phyloP scores from a whole-genome alignment of 2,329 filamentous ascomycete species.

The Westerdykella aurantiaca region DNA sequence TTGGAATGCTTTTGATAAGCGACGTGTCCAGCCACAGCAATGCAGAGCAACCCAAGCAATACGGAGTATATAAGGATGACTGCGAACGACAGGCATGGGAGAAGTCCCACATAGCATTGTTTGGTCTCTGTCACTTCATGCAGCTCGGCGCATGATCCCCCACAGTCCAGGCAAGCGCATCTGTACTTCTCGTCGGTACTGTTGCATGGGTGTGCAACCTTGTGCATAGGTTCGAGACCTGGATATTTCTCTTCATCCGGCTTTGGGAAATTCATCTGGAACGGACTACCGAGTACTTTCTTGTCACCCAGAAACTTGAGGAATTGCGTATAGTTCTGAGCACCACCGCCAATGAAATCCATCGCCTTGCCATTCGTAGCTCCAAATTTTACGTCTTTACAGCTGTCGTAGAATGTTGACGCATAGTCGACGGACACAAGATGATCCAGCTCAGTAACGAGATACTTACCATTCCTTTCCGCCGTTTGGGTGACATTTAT shows the following conservation, averaged over 20 bases:
- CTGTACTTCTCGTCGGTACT: conserved; percentile 78
- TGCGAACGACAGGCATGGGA: conserved; percentile 92
- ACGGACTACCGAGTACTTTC: conserved; percentile 85
- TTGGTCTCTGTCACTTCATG: conserved; percentile 65
- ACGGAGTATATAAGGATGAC: conserved; percentile 81
- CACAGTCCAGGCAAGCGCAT: conserved; percentile 92
- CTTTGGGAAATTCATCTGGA: conserved; percentile 90
- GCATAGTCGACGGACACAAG: conserved; percentile 80
- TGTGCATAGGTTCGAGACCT: conserved; percentile 65
- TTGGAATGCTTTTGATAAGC: conserved; percentile 68
- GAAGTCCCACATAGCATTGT: conserved; percentile 72
- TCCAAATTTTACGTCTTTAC: conserved; percentile 98
- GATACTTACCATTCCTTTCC: conserved; percentile 53
- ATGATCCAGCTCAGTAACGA: conserved; percentile 89
- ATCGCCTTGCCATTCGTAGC: conserved; percentile 90
- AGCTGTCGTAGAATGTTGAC: conserved; percentile 87
- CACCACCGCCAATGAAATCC: conserved; percentile 91
- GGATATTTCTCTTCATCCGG: conserved; percentile 55
- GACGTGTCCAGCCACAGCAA: conserved; percentile 65
- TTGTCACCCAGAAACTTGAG: conserved; percentile 91
- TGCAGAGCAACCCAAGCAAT: conserved; percentile 61
- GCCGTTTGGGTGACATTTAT: conserved; percentile 80
- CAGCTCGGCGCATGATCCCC: conserved; percentile 74
- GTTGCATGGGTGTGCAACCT: conserved; percentile 80
- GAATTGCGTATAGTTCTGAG: conserved; percentile 80